A percentile compares a stretch with the other conserved stretches of the same genome.
Conservation (phyloP, 1,284 basidiomycete genomes). For the Pholiota adiposa region DNA sequence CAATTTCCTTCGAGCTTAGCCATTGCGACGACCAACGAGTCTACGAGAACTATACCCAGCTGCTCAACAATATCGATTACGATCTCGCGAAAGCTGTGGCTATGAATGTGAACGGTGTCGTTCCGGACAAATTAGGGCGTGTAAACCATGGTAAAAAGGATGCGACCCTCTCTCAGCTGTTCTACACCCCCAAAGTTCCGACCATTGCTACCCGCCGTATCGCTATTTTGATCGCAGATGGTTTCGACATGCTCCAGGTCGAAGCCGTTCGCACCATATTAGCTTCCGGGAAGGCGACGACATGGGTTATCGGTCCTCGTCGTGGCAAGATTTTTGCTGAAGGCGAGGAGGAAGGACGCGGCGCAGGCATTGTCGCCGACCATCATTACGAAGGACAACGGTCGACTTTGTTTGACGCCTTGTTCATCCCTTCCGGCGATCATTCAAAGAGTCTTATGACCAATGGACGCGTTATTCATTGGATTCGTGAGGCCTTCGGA, state of each 20-base stretch:
- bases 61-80: slow-evolving; percentile 72
- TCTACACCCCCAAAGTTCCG: slow-evolving; percentile 62
- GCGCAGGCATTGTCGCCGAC: slow-evolving; percentile 53
- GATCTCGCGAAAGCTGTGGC: slow-evolving; percentile 72
- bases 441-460: slow-evolving; percentile 55
- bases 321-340: slow-evolving; percentile 59
- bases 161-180: slow-evolving; percentile 60
- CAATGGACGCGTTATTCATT: slow-evolving; percentile 68
- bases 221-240: slow-evolving; percentile 75
- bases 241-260: slow-evolving; percentile 67
- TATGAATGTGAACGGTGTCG: slow-evolving; percentile 59
- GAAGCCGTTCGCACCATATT: slow-evolving; percentile 59
- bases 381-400: slow-evolving; percentile 79
- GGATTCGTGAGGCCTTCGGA: slow-evolving; percentile 78
- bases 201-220: slow-evolving; percentile 73
- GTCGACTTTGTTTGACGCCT: slow-evolving; percentile 80
- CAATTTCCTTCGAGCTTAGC: slow-evolving; percentile 78
- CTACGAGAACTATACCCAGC: slow-evolving; percentile 65
- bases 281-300: slow-evolving; percentile 55
- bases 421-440: slow-evolving; percentile 73
- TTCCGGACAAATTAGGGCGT: slow-evolving; percentile 51
- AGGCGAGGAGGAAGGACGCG: slow-evolving; percentile 31
- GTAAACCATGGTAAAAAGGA: slow-evolving; percentile 62
- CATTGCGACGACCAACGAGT: slow-evolving; percentile 79
- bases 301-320: slow-evolving; percentile 71